Percentiles rank a stretch among this genome's conserved stretches.
phyloP scores from a whole-genome alignment of 495 filamentous ascomycete genomes.

The Lasiosphaeris hirsuta region DNA sequence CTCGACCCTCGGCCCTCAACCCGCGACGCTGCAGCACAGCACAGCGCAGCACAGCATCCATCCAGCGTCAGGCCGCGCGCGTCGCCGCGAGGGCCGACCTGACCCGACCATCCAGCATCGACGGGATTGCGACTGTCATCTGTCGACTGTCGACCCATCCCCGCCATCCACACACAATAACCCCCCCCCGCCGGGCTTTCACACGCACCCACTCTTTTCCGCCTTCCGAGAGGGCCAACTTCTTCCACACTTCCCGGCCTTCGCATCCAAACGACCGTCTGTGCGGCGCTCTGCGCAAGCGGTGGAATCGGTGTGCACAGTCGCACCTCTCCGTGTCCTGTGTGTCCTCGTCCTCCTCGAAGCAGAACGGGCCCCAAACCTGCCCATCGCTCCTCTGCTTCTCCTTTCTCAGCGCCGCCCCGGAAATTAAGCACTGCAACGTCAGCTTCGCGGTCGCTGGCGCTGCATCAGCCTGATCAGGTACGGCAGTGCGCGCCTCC shows the following conservation, averaged over 20 bases:
- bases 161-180: not conserved
- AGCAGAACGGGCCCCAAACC: not conserved
- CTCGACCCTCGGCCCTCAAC: no score
- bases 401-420: slow-evolving; percentile 12
- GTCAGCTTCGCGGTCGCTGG: slow-evolving; percentile 11
- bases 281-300: slow-evolving; percentile 5
- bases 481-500: slow-evolving; percentile 8
- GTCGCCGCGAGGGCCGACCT: not conserved
- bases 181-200: slow-evolving; percentile 3
- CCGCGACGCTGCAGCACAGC: no score
- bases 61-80: no score
- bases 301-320: slow-evolving; percentile 7
- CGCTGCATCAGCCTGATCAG: slow-evolving; percentile 14
- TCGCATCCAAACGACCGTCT: slow-evolving; percentile 17
- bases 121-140: not conserved
- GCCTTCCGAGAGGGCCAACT: slow-evolving; percentile 1
- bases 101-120: not conserved
- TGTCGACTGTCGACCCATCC: not conserved
- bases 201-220: slow-evolving; percentile 13
- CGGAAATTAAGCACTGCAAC: slow-evolving; percentile 35
- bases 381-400: slow-evolving; percentile 1
- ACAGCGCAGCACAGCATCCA: no score
- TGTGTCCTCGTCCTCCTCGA: slow-evolving; percentile 6
- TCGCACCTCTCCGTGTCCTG: slow-evolving; percentile 7
- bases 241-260: slow-evolving; percentile 8